phyloP scores from a whole-genome alignment of 1,284 basidiomycete species.

The Salmacisia buchloeana region DNA sequence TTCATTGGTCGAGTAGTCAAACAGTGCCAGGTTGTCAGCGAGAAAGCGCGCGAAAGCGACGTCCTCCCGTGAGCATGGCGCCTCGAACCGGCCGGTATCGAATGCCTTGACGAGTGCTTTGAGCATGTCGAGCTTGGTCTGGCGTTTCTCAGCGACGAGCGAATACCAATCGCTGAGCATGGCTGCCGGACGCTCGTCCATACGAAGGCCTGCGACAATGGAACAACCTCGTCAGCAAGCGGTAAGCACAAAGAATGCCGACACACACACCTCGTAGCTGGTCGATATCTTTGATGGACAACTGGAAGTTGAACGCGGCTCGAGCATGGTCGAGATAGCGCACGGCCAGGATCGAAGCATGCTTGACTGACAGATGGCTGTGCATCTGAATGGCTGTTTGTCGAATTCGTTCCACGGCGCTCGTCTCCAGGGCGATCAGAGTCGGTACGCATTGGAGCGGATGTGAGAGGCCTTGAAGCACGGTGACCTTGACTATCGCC shows the following conservation, averaged over 20 bases:
- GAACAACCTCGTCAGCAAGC: not conserved
- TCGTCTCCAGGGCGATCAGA: constrained; percentile 87
- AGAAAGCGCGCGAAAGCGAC: constrained; percentile 75
- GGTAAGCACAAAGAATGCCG: constrained; percentile 14
- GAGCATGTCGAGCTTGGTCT: constrained; percentile 75
- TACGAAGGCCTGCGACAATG: constrained; percentile 54
- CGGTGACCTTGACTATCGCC: constrained; percentile 83
- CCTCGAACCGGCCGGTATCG: constrained; percentile 60
- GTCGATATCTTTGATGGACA: constrained; percentile 12
- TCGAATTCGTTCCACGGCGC: constrained; percentile 61
- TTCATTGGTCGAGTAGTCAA: constrained; percentile 92
- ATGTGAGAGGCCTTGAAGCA: constrained; percentile 91
- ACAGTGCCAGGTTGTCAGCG: constrained; percentile 82
- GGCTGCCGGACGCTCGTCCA: constrained; percentile 62
- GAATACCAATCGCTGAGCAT: constrained; percentile 84
- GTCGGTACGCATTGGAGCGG: constrained; percentile 88
- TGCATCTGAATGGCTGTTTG: constrained; percentile 75
- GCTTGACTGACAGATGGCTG: constrained; percentile 75
- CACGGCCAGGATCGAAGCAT: constrained; percentile 79
- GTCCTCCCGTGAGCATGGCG: constrained; percentile 19
- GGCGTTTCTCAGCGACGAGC: constrained; percentile 81
- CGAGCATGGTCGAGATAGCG: constrained; percentile 74
- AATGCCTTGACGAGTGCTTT: constrained; percentile 74
- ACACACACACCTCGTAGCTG: constrained; percentile 18
- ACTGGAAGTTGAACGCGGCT: constrained; percentile 75